Base-by-base conservation (phyloP, 192 early-diverging fungal species). In the Coemansia sp. region DNA sequence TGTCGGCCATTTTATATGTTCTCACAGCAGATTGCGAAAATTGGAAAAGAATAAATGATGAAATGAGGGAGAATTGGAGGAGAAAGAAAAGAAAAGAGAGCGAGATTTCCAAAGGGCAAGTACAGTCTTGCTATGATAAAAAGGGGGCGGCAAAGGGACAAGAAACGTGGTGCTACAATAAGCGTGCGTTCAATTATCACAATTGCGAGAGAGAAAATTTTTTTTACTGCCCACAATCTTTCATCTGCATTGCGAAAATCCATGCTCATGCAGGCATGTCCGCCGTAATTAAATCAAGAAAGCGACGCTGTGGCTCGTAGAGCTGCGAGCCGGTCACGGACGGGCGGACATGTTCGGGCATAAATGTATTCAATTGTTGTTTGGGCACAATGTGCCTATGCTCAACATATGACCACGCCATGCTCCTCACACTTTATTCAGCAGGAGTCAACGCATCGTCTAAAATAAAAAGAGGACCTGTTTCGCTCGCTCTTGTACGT, bases 1-100 rank as follows among this genome's bases (percentile, higher is more conserved):
- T 91, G 73, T 95, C 94, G 49, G 87, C 85, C 94, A 96, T 98
- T 53, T 24, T 45, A 7, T 45, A n/a, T 36, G 45, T 39, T 31
- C 25, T 24, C 7, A 27, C 4, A 38, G 20, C 12, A 11, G 36
- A 35, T 32, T 36, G 47, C 53, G 24, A 29, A 36, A 32, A 27
- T 35, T 11, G 9, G 24, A 54, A 31, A n/a, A n/a, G n/a, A n/a
- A n/a, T n/a, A n/a, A n/a, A n/a, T n/a, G n/a, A n/a, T n/a, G n/a
- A n/a, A n/a, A n/a, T n/a, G n/a, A 22, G 14, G 25, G 24, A 41
- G 57, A 38, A 31, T 25, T 25, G 43, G 40, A 15, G 17, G 19
- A 35, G 42, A 27, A 35, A 46, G 56, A 59, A 19, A 38, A 19
- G 46, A 45, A 59, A 67, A 27, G 38, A 60, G 27, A 63, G 37